Percentiles rank a stretch among this genome's conserved stretches.
These are phyloP conservation scores for Alternaria sp. DNA, from an alignment of 2,329 filamentous ascomycete species.

Conservation along the genomic window DNA sequence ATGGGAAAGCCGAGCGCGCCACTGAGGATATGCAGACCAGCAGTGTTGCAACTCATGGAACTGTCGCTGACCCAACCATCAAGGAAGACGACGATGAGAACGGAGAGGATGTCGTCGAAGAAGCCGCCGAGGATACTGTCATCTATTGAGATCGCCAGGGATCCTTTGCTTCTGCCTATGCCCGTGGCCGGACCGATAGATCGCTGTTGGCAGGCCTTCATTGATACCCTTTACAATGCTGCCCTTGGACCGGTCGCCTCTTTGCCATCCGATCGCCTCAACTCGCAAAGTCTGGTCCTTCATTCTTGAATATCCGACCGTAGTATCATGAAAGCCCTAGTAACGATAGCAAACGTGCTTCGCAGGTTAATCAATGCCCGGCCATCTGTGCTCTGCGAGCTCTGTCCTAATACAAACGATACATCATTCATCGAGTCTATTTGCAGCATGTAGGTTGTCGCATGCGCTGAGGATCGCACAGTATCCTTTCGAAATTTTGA, in stretches of 20 bases:
- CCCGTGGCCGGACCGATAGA: slow-evolving; percentile 2
- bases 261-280: not conserved
- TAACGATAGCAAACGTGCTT: not conserved
- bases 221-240: not conserved
- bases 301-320: not conserved
- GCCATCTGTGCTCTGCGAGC: not conserved
- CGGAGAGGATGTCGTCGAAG: slow-evolving; percentile 79
- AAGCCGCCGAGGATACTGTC: slow-evolving; percentile 85
- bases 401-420: not conserved
- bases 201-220: not conserved
- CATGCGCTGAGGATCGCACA: not conserved
- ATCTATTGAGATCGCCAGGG: slow-evolving; percentile 71
- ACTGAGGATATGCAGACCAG: slow-evolving; percentile 31
- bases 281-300: not conserved
- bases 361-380: not conserved
- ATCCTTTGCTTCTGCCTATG: slow-evolving; percentile 1
- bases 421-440: not conserved
- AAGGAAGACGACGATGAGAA: slow-evolving; percentile 69
- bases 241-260: not conserved
- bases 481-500: not conserved
- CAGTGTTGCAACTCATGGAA: slow-evolving; percentile 38
- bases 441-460: not conserved
- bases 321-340: not conserved
- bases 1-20: slow-evolving; percentile 25
- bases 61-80: slow-evolving; percentile 44